Percentiles rank a stretch among this genome's conserved stretches.
Conservation (phyloP, 768 basidiomycete species). For the Naematelia aurantialba region DNA sequence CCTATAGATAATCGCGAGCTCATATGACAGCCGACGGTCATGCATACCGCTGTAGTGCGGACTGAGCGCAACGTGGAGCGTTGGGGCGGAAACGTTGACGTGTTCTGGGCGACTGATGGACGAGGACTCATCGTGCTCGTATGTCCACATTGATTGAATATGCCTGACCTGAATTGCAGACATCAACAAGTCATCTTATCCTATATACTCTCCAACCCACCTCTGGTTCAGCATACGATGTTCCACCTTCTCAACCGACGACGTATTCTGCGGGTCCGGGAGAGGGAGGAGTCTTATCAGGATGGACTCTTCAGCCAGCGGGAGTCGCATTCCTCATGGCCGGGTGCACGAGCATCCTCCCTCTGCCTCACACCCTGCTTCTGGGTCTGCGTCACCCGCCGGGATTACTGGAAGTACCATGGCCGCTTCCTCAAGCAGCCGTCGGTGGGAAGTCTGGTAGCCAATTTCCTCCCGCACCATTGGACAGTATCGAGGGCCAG, state of each 20-base stretch:
- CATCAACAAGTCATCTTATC: conserved; percentile 72
- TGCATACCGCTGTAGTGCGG: conserved; percentile 65
- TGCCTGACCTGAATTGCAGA: conserved; percentile 54
- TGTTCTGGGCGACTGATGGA: conserved; percentile 80
- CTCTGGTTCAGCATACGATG: conserved; percentile 48
- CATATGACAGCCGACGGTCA: conserved; percentile 48
- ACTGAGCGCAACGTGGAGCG: conserved; percentile 71
- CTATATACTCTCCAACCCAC: conserved; percentile 62
- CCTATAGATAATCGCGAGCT: conserved; percentile 5
- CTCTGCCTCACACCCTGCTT: conserved; percentile 31
- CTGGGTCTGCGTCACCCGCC: conserved; percentile 32
- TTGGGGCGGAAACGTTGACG: conserved; percentile 74
- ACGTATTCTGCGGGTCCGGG: conserved; percentile 34
- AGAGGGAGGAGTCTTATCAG: conserved; percentile 39
- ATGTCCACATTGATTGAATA: conserved; percentile 44
- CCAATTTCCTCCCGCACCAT: conserved; percentile 38
- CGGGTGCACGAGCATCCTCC: conserved; percentile 19
- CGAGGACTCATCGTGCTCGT: conserved; percentile 75
- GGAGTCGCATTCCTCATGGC: conserved; percentile 41
- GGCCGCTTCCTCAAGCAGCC: conserved; percentile 34
- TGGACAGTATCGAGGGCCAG: conserved; percentile 42
- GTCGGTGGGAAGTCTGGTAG: conserved; percentile 18
- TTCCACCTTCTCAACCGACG: conserved; percentile 13
- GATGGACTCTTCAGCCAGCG: conserved; percentile 19
- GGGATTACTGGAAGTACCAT: conserved; percentile 32